These are phyloP conservation scores for Rhypophila decipiens DNA, from an alignment of 495 filamentous ascomycete species.

Conservation along the genomic window DNA sequence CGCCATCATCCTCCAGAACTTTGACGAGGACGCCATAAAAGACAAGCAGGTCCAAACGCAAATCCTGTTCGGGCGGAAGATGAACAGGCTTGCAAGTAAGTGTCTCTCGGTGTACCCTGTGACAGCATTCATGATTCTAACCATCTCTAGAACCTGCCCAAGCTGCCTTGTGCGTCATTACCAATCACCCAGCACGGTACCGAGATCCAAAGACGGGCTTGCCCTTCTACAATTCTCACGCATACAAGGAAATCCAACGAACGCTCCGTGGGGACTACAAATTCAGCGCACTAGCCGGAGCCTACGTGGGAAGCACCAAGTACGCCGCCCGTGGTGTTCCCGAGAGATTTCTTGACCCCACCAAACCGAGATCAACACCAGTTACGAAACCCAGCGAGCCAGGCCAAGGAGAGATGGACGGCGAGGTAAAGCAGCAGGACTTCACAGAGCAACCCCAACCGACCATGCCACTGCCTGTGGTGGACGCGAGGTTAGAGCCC, in stretches of 20 bases:
- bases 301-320: conserved; percentile 60
- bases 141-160: conserved; percentile 36
- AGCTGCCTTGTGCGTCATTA: conserved; percentile 65
- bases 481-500: neutral
- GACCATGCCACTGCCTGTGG: neutral
- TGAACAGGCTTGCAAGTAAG: conserved; percentile 48
- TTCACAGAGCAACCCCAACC: neutral
- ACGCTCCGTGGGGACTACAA: conserved; percentile 60
- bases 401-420: neutral
- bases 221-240: conserved; percentile 66
- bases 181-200: conserved; percentile 69
- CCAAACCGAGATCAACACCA: conserved; percentile 19
- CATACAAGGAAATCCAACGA: conserved; percentile 64
- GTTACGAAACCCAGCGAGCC: neutral
- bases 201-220: conserved; percentile 71
- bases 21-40: conserved; percentile 47
- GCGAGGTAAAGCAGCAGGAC: neutral
- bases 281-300: conserved; percentile 70
- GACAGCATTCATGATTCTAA: neutral
- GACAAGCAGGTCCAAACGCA: conserved; percentile 48
- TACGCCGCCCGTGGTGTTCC: conserved; percentile 63
- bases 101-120: neutral
- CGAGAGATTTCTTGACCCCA: conserved; percentile 53
- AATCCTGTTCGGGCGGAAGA: conserved; percentile 47
- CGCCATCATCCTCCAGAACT: conserved; percentile 52